Percentiles rank a stretch among this genome's conserved stretches.
Conservation (phyloP, 2,329 filamentous ascomycete genomes). For the Pestalotiopsis sp. region DNA sequence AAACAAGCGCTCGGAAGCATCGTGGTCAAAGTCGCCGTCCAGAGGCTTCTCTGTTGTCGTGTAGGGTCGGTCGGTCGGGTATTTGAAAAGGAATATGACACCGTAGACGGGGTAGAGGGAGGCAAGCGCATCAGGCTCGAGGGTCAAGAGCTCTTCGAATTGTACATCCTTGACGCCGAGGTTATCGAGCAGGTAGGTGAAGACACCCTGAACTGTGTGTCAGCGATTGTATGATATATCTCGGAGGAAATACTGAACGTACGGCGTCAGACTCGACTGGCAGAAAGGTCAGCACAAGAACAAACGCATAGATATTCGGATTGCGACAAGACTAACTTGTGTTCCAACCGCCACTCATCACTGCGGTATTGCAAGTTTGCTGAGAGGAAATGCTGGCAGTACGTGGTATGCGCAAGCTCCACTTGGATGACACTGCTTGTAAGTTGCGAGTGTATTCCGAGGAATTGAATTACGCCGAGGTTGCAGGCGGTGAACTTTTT, state of each 20-base stretch:
- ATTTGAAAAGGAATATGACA: constrained; percentile 99
- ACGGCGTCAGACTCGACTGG: constrained; percentile 92
- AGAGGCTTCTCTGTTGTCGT: constrained; percentile 64
- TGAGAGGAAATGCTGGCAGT: not conserved
- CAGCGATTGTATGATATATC: constrained; percentile 25
- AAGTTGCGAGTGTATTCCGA: not conserved
- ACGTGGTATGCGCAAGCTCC: too few species aligned
- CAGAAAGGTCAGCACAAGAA: constrained; percentile 16
- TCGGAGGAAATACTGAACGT: constrained; percentile 35
- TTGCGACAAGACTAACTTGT: constrained; percentile 60
- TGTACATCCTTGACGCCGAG: constrained; percentile 93
- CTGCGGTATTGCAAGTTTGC: constrained; percentile 12
- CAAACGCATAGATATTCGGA: not conserved
- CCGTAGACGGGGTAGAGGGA: constrained; percentile 82
- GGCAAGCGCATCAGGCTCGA: constrained; percentile 76
- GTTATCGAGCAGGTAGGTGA: constrained; percentile 90
- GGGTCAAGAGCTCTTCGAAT: constrained; percentile 92
- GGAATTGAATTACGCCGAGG: not conserved
- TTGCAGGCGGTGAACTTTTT: not conserved
- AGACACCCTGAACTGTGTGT: constrained; percentile 73
- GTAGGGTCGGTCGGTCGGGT: constrained; percentile 71
- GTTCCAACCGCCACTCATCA: constrained; percentile 87
- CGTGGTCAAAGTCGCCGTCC: constrained; percentile 81
- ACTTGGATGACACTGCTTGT: too few species aligned
- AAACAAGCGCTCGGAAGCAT: constrained; percentile 77